These are phyloP conservation scores for Ulota crispa DNA, from an alignment of 225 moss, liverwort and hornwort species.

Conservation along the genomic window DNA sequence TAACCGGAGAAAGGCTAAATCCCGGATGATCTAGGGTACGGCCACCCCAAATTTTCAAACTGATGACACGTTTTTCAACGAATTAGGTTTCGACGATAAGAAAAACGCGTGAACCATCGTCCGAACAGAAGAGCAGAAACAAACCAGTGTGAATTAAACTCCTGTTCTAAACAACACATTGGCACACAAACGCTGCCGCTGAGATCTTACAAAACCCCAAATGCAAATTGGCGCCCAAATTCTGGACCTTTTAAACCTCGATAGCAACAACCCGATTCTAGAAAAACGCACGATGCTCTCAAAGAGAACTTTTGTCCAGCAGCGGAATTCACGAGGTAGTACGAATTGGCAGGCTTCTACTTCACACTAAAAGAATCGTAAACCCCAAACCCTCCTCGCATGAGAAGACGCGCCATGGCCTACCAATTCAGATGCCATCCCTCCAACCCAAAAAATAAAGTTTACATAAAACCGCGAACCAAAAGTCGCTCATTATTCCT, in stretches of 20 bases:
- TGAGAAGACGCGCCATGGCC: not conserved
- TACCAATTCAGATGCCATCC: not conserved
- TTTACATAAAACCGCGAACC: not conserved
- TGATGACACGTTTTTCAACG: not conserved
- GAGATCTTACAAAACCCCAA: not conserved
- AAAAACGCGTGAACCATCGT: not conserved
- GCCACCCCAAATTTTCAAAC: not conserved
- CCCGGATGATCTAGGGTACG: not conserved
- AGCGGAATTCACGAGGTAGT: not conserved
- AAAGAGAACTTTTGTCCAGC: not conserved
- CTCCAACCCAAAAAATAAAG: no score
- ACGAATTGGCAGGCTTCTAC: not conserved
- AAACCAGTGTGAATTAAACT: not conserved
- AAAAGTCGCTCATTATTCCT: not conserved
- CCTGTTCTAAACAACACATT: not conserved
- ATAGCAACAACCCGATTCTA: not conserved
- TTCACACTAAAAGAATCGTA: not conserved
- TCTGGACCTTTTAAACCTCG: not conserved
- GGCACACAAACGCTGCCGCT: not conserved
- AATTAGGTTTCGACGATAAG: conserved; percentile 14
- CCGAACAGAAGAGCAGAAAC: not conserved
- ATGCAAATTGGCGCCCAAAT: not conserved
- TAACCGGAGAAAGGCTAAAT: not conserved
- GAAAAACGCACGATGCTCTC: not conserved
- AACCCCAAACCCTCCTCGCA: conserved; percentile 3